Base-by-base conservation (phyloP, 2,329 filamentous ascomycete genomes). In the Colletotrichum spaethianum region DNA sequence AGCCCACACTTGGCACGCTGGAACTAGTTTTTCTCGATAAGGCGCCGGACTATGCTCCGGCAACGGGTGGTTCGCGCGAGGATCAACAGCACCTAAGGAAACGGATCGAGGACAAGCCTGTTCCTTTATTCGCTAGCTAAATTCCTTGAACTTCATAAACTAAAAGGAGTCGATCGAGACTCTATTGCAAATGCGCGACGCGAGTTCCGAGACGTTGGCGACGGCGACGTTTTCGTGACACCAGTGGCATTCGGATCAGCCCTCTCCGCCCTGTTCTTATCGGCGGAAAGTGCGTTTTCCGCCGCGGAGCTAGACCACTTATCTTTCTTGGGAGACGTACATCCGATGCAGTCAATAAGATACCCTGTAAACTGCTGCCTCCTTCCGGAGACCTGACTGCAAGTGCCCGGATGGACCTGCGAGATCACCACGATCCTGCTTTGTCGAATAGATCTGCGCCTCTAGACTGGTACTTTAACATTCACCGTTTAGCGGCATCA, bases 141-240 rank as follows among this genome's bases (percentile, higher is more conserved):
- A 31, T 14, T 52, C 44, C 40, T 67, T 44, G 28, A 48, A 65
- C 52, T 31, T 65, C 40, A 42, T 40, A 50, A 44, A 66, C 26
- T 14, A 50, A 3, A 14, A 26, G 7, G n/a, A 56, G 14, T 11
- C 31, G 18, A 59, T 59, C 42, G 12, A 59, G 42, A 66, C 23
- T 7, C 11, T 38, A n/a, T 40, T 16, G 40, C 40, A 0, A 20
- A 6, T 9, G n/a, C 26, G 23, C 1, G 6, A 14, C 12, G 14
- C 36, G 11, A 6, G 28, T 18, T 20, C 23, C 31, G 11, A 48
- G 26, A 33, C 50, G 50, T 55, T 33, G 36, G 16, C 28, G 8
- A 31, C 9, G 23, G 38, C 23, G 38, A 9, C 40, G 23, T 46
- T 64, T 20, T n/a, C 38, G 26, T 50, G 57, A 8, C 26, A 31